Conservation (phyloP, 257 asterid genomes). For the Nicotiana obtusifolia region DNA sequence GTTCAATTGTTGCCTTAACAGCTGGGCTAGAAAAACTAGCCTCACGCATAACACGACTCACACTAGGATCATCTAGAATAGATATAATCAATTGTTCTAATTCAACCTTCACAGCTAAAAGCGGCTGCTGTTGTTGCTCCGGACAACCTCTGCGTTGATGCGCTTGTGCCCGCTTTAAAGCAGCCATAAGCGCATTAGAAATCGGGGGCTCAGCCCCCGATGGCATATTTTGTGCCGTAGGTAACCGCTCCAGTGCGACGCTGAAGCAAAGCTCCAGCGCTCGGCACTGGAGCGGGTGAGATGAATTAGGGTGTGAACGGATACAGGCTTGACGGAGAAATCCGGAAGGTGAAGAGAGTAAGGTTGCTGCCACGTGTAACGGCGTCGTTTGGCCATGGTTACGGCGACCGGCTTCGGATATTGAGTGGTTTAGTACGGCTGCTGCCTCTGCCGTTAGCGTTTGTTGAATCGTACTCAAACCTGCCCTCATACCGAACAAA, state of each 20-base stretch:
- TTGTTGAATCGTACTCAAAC: conserved; percentile 77
- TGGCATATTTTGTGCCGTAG: conserved; percentile 49
- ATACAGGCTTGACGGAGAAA: conserved; percentile 77
- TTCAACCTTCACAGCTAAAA: conserved; percentile 81
- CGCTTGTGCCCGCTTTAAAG: conserved; percentile 83
- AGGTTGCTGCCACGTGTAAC: conserved; percentile 92
- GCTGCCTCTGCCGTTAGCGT: conserved; percentile 88
- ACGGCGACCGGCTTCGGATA: conserved; percentile 74
- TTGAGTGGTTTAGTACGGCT: conserved; percentile 64
- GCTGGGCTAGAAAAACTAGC: conserved; percentile 91
- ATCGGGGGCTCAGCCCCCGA: conserved; percentile 69
- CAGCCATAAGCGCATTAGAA: conserved; percentile 85
- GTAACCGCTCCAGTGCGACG: conserved; percentile 83
- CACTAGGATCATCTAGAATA: conserved; percentile 84
- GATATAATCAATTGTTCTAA: conserved; percentile 75
- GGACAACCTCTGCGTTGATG: conserved; percentile 87
- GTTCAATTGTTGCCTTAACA: conserved; percentile 74
- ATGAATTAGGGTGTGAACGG: conserved; percentile 86
- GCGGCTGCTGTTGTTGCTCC: conserved; percentile 89
- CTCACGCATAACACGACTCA: conserved; percentile 83
- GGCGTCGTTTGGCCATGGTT: conserved; percentile 96
- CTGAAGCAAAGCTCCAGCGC: conserved; percentile 87
- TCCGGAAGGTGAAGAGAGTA: conserved; percentile 72
- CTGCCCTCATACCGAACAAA: conserved; percentile 61
- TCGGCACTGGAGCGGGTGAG: conserved; percentile 94